Evolutionary conservation across 805 yeast genomes (phyloP), one percentile per base, ranked within the genome.

Genomic region (Isabelozyma heimii): DNA sequence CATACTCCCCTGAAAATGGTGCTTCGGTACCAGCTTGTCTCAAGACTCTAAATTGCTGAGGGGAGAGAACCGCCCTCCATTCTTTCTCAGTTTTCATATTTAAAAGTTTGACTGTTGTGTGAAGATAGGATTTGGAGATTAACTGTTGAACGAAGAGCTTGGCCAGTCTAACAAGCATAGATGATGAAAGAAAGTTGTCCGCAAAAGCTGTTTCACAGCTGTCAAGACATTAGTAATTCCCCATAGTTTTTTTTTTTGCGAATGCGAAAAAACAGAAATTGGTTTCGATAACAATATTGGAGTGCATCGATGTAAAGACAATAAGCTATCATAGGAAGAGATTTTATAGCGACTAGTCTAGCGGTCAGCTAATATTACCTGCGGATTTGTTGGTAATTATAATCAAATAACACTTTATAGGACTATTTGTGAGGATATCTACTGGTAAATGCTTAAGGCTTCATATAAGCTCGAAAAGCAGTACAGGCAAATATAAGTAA

Each of bases 51-150:
- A 87, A 87, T 62, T 92, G 97, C 42, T 76, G 82, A 1, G 96
- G 90, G 2, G 83, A 66, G 39, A 94, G 75, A 0, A 82, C 67
- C 0, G 96, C 94, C 59, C 80, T 76, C 97, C 99, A 92, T 63
- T 89, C 91, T 2, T 68, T 60, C 4, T 83, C 85, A 0, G 73
- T 46, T 46, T 69, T 72, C 66, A 66, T 63, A n/a, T 39, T 37
- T 4, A 37, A 37, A 12, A 37, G 14, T 8, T n/a, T 8, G 10
- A 2, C 9, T 14, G 20, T 8, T 12, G 40, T 37, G 6, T 37
- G 40, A 3, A 37, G 16, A 12, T 37, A 14, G 35, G 24, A 20
- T 6, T 20, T 20, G 4, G 24, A 20, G 24, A 20, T 20, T 20
- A 6, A 20, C 24, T 20, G 24, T 20, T 20, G 24, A 20, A 20